phyloP scores from a whole-genome alignment of 164 flowering plant genomes.

The Warburgia ugandensis region DNA sequence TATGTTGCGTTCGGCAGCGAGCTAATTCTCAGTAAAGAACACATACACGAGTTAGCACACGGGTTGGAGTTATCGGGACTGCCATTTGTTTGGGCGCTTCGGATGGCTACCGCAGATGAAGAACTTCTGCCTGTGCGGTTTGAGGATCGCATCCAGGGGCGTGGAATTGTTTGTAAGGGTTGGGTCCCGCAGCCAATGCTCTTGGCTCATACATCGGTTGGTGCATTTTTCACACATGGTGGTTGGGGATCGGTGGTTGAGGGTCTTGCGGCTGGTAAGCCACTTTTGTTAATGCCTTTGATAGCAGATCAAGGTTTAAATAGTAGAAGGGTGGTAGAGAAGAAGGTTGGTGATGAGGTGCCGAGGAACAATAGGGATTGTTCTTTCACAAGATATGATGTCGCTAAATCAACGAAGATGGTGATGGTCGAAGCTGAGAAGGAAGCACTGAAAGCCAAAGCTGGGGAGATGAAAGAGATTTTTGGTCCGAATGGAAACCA shows the following conservation, averaged over 20 bases:
- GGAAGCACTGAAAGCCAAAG: slow-evolving; percentile 5
- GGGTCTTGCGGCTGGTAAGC: too few species aligned
- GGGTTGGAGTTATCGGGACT: slow-evolving; percentile 23
- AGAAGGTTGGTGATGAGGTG: slow-evolving; percentile 31
- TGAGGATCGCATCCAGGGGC: slow-evolving; percentile 15
- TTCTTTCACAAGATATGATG: slow-evolving; percentile 16
- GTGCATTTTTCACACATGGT: slow-evolving; percentile 33
- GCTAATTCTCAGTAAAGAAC: slow-evolving; percentile 14
- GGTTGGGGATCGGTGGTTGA: slow-evolving; percentile 39
- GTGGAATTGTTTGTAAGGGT: slow-evolving; percentile 23
- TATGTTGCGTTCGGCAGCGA: slow-evolving; percentile 35
- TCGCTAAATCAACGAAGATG: slow-evolving; percentile 24
- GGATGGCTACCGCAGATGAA: slow-evolving; percentile 8
- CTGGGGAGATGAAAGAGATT: too few species aligned
- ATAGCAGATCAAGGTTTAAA: slow-evolving; percentile 29
- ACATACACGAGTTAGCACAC: slow-evolving; percentile 22
- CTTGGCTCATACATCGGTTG: slow-evolving; percentile 33
- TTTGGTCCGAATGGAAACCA: slow-evolving; percentile 18
- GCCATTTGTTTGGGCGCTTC: slow-evolving; percentile 41
- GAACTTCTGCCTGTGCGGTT: slow-evolving; percentile 27
- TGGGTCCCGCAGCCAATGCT: slow-evolving; percentile 42
- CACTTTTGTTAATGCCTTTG: too few species aligned
- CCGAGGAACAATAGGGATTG: slow-evolving; percentile 33
- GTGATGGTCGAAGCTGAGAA: slow-evolving; percentile 34
- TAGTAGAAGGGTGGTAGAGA: slow-evolving; percentile 31